Percentiles rank a stretch among this genome's conserved stretches.
phyloP scores from a whole-genome alignment of 164 flowering plant genomes.

The Brasenia schreberi region DNA sequence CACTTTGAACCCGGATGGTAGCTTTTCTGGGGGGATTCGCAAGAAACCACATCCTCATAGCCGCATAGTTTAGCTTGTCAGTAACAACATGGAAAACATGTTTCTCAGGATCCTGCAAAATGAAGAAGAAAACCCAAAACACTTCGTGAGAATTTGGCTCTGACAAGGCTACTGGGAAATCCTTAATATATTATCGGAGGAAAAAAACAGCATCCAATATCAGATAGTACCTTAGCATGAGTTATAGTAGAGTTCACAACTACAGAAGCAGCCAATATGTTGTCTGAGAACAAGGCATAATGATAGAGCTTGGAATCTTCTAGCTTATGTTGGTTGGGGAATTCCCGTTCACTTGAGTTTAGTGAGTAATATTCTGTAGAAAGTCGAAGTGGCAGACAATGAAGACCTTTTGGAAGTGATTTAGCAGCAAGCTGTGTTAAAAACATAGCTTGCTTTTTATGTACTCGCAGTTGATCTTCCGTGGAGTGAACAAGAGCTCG shows the following conservation, averaged over 20 bases:
- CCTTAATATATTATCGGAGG: not conserved
- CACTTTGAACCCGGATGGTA: constrained; percentile 67
- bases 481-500: constrained; percentile 79
- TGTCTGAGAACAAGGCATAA: constrained; percentile 85
- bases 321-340: constrained; percentile 62
- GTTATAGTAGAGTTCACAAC: constrained; percentile 85
- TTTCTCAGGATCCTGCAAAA: constrained; percentile 52
- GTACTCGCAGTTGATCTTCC: constrained; percentile 80
- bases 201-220: not conserved
- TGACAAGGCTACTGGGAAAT: not conserved
- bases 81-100: constrained; percentile 92
- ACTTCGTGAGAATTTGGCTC: not conserved
- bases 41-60: constrained; percentile 92
- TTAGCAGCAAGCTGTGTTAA: constrained; percentile 87
- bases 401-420: constrained; percentile 94
- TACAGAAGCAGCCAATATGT: constrained; percentile 77
- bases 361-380: constrained; percentile 66
- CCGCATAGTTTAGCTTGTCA: constrained; percentile 76
- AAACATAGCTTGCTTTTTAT: constrained; percentile 70
- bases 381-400: constrained; percentile 91
- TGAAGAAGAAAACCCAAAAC: not conserved
- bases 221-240: constrained; percentile 54
- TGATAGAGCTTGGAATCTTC: constrained; percentile 68
- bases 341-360: constrained; percentile 45
- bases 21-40: constrained; percentile 70